phyloP scores from a whole-genome alignment of 2,329 filamentous ascomycete genomes.

The Penicillium capsulatum region DNA sequence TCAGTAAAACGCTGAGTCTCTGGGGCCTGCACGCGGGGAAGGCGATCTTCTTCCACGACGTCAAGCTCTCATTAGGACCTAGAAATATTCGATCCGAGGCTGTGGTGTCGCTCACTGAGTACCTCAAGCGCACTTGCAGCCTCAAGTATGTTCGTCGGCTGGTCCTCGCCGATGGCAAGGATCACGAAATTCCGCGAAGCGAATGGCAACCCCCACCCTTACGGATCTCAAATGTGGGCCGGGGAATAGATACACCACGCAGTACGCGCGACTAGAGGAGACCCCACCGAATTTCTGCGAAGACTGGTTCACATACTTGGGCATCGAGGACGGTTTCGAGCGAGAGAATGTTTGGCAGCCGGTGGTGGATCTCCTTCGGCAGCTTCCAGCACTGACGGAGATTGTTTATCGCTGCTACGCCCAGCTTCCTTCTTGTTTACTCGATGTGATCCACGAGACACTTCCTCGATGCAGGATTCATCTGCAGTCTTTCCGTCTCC shows the following conservation, averaged over 20 bases:
- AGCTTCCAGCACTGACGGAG: constrained; percentile 1
- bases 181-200: background rate
- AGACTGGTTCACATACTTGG: background rate
- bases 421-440: background rate
- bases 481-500: background rate
- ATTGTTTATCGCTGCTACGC: background rate
- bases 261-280: background rate
- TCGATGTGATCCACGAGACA: background rate
- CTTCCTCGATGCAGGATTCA: constrained; percentile 3
- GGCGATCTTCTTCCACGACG: no score
- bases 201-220: background rate
- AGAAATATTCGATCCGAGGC: no score
- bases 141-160: constrained; percentile 3
- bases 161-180: background rate
- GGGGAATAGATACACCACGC: background rate
- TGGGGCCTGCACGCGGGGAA: no score
- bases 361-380: background rate
- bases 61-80: no score
- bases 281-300: background rate
- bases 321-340: background rate
- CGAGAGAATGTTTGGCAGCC: background rate
- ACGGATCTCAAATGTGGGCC: background rate
- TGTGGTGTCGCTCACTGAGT: background rate
- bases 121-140: background rate
- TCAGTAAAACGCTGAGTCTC: no score